Conservation (phyloP, 257 asterid species). For the Coffea canephora region DNA sequence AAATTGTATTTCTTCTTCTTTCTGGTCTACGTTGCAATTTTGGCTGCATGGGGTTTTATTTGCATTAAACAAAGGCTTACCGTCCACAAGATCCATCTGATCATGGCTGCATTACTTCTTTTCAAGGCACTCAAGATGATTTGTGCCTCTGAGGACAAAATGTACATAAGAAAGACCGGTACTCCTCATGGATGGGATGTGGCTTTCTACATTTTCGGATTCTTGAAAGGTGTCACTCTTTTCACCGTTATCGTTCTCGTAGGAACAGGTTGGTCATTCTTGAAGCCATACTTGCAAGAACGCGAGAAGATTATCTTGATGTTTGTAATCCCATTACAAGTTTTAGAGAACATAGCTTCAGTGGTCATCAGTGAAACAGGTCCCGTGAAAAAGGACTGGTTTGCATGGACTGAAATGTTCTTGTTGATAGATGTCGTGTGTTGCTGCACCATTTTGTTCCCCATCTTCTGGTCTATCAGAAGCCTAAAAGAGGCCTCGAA, state of each 20-base stretch:
- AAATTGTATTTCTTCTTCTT: constrained; percentile 22
- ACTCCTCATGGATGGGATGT: constrained; percentile 47
- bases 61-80: constrained; percentile 17
- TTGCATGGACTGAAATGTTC: constrained; percentile 36
- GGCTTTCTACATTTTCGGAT: constrained; percentile 31
- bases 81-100: constrained; percentile 32
- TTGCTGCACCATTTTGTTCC: constrained; percentile 35
- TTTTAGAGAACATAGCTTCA: constrained; percentile 28
- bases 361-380: constrained; percentile 38
- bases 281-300: constrained; percentile 38
- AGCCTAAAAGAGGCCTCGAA: constrained; percentile 28
- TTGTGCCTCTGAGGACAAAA: constrained; percentile 37
- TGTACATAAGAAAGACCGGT: constrained; percentile 33
- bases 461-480: constrained; percentile 39
- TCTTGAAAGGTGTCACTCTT: constrained; percentile 28
- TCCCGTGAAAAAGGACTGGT: constrained; percentile 31
- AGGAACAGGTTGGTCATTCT: constrained; percentile 46
- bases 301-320: constrained; percentile 33
- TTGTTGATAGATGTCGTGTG: constrained; percentile 35
- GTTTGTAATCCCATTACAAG: constrained; percentile 39
- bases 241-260: constrained; percentile 37
- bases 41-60: constrained; percentile 21
- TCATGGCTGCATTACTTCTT: constrained; percentile 29
- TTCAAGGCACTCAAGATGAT: constrained; percentile 37
- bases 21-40: constrained; percentile 10